A percentile compares a stretch with the other conserved stretches of the same genome.
phyloP scores from a whole-genome alignment of 257 asterid species.

The Fraxinus americana region DNA sequence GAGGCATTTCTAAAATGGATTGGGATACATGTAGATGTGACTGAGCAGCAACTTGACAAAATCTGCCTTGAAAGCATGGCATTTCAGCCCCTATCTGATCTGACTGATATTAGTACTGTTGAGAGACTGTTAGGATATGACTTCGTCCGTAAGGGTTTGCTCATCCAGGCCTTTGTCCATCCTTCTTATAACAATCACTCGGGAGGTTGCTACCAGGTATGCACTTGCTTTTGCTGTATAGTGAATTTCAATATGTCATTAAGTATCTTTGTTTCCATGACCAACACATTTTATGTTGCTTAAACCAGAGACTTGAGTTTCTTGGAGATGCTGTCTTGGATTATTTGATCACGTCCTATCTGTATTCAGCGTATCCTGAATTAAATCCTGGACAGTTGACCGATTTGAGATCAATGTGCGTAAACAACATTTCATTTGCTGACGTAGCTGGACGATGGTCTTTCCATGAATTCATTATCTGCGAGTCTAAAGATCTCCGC shows the following conservation, averaged over 20 bases:
- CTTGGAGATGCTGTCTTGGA: slow-evolving; percentile 99
- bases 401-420: slow-evolving; percentile 82
- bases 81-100: slow-evolving; percentile 62
- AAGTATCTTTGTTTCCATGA: slow-evolving; percentile 5
- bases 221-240: slow-evolving; percentile 18
- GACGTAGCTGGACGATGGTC: slow-evolving; percentile 67
- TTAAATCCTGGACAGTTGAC: slow-evolving; percentile 94
- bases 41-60: slow-evolving; percentile 44
- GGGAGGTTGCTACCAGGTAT: slow-evolving; percentile 98
- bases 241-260: slow-evolving; percentile 13
- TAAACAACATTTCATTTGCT: slow-evolving; percentile 82
- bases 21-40: slow-evolving; percentile 65
- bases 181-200: slow-evolving; percentile 74
- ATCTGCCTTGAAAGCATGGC: slow-evolving; percentile 61
- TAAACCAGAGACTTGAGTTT: slow-evolving; percentile 87
- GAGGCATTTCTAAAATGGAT: slow-evolving; percentile 86
- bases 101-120: slow-evolving; percentile 53
- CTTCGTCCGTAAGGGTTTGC: slow-evolving; percentile 78
- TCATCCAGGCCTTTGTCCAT: slow-evolving; percentile 92
- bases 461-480: slow-evolving; percentile 65
- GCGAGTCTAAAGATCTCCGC: slow-evolving; percentile 62
- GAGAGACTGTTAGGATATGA: slow-evolving; percentile 60
- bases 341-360: slow-evolving; percentile 91
- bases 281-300: slow-evolving; percentile 32
- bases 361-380: slow-evolving; percentile 78